Evolutionary conservation across 2,329 filamentous ascomycete species (phyloP).

Genomic region (Macrophomina tecta): DNA sequence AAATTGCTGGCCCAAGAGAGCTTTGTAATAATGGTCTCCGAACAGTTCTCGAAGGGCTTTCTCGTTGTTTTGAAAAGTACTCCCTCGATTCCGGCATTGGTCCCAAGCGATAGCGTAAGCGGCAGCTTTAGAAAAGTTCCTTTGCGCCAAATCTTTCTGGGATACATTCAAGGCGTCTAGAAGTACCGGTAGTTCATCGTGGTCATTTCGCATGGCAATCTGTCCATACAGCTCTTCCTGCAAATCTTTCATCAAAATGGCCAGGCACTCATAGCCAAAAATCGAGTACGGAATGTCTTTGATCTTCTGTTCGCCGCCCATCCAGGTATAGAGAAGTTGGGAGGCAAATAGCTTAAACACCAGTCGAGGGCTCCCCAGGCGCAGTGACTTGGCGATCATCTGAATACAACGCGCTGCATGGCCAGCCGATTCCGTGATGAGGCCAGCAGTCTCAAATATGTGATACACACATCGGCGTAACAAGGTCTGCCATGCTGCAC

Average conservation of each 20-base stretch:
- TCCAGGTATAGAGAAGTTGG: conserved; percentile 91
- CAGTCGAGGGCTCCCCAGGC: conserved; percentile 68
- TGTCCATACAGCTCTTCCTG: conserved; percentile 81
- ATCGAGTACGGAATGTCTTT: conserved; percentile 77
- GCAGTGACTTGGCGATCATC: conserved; percentile 69
- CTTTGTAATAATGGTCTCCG: conserved; percentile 68
- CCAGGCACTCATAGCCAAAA: conserved; percentile 76
- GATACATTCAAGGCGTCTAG: conserved; percentile 62
- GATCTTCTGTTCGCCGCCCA: conserved; percentile 63
- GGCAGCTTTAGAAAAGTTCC: conserved; percentile 77
- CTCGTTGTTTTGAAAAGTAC: conserved; percentile 63
- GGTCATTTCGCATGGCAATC: conserved; percentile 79
- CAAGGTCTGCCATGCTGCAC: conserved; percentile 83
- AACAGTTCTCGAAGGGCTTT: conserved; percentile 67
- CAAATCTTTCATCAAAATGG: conserved; percentile 71
- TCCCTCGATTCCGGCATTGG: conserved; percentile 35
- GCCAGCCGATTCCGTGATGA: conserved; percentile 66
- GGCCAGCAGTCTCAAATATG: conserved; percentile 88
- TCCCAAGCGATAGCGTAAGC: conserved; percentile 86
- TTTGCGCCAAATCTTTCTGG: conserved; percentile 64
- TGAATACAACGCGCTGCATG: conserved; percentile 77
- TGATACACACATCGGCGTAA: conserved; percentile 88
- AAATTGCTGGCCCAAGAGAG: conserved; percentile 72
- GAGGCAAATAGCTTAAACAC: conserved; percentile 86
- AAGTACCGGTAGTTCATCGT: conserved; percentile 66